Evolutionary conservation across 306 rosid genomes (phyloP).

Genomic region (Echinosophora koreensis): DNA sequence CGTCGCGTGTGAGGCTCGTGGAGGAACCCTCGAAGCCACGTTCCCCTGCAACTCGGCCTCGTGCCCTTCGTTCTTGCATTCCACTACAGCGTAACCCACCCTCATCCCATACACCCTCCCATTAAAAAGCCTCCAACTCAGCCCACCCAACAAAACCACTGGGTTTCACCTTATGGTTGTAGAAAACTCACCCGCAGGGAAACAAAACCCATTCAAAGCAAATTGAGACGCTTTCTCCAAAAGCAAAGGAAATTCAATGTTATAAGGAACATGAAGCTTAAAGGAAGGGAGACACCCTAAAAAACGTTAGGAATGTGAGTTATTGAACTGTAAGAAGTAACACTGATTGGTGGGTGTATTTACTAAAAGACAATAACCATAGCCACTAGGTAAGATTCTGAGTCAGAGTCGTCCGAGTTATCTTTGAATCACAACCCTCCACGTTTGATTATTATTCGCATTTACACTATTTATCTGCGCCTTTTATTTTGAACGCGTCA

Average conservation of each 20-base stretch:
- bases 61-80: constrained; percentile 12
- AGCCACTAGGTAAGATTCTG: background rate
- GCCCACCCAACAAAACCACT: background rate
- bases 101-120: background rate
- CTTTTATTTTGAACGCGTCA: constrained; percentile 44
- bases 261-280: background rate
- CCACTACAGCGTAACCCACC: background rate
- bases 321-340: background rate
- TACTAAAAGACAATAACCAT: background rate
- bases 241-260: background rate
- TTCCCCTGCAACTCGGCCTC: constrained; percentile 37
- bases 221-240: background rate
- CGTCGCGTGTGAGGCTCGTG: constrained; percentile 56
- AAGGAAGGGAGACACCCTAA: background rate
- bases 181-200: background rate
- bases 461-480: constrained; percentile 11
- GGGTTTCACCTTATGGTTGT: background rate
- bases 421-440: constrained; percentile 4
- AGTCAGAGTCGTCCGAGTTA: constrained; percentile 3
- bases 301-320: constrained; percentile 29
- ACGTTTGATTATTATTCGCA: background rate
- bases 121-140: background rate
- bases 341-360: background rate
- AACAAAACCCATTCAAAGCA: background rate
- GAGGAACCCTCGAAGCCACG: constrained; percentile 45